Evolutionary conservation across 495 filamentous ascomycete genomes (phyloP).

Genomic region (Eremomyces bilateralis): DNA sequence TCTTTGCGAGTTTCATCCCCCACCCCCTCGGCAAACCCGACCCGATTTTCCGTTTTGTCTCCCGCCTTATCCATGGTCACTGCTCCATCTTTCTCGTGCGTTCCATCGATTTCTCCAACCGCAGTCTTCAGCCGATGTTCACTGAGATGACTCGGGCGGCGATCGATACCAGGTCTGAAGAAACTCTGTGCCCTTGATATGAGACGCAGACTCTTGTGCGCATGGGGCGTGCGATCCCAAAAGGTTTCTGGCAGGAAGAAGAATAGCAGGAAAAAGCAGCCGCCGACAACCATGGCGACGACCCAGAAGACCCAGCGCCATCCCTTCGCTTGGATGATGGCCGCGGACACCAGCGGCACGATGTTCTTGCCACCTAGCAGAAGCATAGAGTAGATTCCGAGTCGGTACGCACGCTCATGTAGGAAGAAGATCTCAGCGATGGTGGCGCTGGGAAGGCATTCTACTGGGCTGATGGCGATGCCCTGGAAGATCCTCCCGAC

Average conservation of each 20-base stretch:
- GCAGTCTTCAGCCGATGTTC: no score
- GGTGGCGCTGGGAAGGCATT: slow-evolving; percentile 82
- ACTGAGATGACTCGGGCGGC: no score
- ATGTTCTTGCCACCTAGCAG: slow-evolving; percentile 86
- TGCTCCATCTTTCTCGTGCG: neutral
- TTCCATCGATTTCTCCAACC: neutral
- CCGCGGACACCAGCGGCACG: slow-evolving; percentile 71
- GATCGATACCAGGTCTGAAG: slow-evolving; percentile 3
- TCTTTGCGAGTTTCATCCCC: no score
- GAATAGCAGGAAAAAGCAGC: slow-evolving; percentile 53
- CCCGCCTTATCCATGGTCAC: neutral
- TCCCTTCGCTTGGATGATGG: slow-evolving; percentile 48
- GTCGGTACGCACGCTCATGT: slow-evolving; percentile 80
- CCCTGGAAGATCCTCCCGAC: slow-evolving; percentile 74
- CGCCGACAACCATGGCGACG: slow-evolving; percentile 64
- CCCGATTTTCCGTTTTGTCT: neutral
- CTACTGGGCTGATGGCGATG: slow-evolving; percentile 73
- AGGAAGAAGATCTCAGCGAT: slow-evolving; percentile 95
- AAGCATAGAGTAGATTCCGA: slow-evolving; percentile 87
- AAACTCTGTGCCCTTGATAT: neutral
- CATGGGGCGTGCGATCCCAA: slow-evolving; percentile 65
- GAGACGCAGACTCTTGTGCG: slow-evolving; percentile 4
- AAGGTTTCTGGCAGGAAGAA: slow-evolving; percentile 92
- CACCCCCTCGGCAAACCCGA: neutral
- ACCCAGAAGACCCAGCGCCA: slow-evolving; percentile 97